phyloP scores from a whole-genome alignment of 148 eudicot species.

The Spergularia marina region DNA sequence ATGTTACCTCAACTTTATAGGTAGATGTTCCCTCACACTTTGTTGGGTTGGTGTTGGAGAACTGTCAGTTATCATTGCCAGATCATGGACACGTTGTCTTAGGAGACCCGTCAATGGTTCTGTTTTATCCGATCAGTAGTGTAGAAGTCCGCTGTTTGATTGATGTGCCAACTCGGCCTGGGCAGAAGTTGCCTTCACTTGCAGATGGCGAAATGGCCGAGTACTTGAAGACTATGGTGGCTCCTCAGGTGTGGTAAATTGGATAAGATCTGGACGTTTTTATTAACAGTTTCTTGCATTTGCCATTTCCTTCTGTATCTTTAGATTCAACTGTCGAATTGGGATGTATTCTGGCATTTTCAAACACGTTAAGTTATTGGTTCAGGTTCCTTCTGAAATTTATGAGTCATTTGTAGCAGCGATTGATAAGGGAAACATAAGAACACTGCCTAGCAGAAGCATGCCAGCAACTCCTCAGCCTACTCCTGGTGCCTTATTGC shows the following conservation, averaged over 20 bases:
- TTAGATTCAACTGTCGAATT: background rate
- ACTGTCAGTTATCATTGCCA: conserved; percentile 49
- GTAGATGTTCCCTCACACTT: conserved; percentile 64
- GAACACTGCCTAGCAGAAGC: conserved; percentile 74
- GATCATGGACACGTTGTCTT: conserved; percentile 68
- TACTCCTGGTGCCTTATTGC: conserved; percentile 74
- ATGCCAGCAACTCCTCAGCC: conserved; percentile 78
- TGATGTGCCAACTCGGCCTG: conserved; percentile 51
- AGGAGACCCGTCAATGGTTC: conserved; percentile 63
- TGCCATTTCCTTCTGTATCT: background rate
- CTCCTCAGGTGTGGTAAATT: conserved; percentile 1
- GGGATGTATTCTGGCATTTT: background rate
- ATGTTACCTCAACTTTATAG: conserved; percentile 24
- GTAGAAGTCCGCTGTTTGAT: conserved; percentile 61
- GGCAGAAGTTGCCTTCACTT: conserved; percentile 63
- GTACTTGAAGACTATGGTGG: conserved; percentile 4
- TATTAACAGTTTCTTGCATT: background rate
- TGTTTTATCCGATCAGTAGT: conserved; percentile 60
- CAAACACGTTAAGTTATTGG: background rate
- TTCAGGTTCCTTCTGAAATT: conserved; percentile 61
- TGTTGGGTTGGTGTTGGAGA: conserved; percentile 64
- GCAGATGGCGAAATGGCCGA: conserved; percentile 59
- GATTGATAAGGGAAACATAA: conserved; percentile 63
- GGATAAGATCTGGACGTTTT: background rate
- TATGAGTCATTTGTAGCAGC: conserved; percentile 63